Base-by-base conservation (phyloP, 1,284 basidiomycete species). In the Leccinum pachyderme region DNA sequence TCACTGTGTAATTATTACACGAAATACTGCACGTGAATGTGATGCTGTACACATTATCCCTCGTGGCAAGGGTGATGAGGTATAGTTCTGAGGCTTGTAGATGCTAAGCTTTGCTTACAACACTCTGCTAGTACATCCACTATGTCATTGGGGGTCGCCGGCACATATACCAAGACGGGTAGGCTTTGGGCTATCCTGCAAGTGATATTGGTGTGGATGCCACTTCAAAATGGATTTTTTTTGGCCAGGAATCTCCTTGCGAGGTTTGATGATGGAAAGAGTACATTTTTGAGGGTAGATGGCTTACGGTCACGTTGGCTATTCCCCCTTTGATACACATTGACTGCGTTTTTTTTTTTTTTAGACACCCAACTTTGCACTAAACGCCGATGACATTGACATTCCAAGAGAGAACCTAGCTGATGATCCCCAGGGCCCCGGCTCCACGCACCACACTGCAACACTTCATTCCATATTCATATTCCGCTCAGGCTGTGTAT, bases 401-500 rank as follows among this genome's bases (percentile, higher is more conserved):
- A n/a, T n/a, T n/a, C 33, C 33, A 4, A 35, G 0, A 7, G 33
- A 8, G 33, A n/a, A n/a, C 33, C n/a, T 35, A 15, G 13, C 33
- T 35, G 33, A 35, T 35, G 33, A 13, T 35, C 33, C 13, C 33
- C 7, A n/a, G n/a, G n/a, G n/a, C n/a, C n/a, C n/a, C 15, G 15
- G 33, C 33, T 35, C 15, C 33, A 35, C 15, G 33, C 33, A 35
- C 0, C 7, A 35, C 33, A 35, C 15, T 35, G 15, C 33, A 35
- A n/a, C 33, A 35, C 4, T 35, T 35, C n/a, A 8, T 35, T 35
- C 33, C 15, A 9, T 35, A n/a, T n/a, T 3, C 7, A n/a, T n/a
- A n/a, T n/a, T n/a, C n/a, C 33, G 0, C 33, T n/a, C 0, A 0
- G 15, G 7, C 8, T 7, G 7, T 7, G 3, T n/a, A n/a, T n/a